Conservation (phyloP, 768 basidiomycete species). For the Suillus decipiens region DNA sequence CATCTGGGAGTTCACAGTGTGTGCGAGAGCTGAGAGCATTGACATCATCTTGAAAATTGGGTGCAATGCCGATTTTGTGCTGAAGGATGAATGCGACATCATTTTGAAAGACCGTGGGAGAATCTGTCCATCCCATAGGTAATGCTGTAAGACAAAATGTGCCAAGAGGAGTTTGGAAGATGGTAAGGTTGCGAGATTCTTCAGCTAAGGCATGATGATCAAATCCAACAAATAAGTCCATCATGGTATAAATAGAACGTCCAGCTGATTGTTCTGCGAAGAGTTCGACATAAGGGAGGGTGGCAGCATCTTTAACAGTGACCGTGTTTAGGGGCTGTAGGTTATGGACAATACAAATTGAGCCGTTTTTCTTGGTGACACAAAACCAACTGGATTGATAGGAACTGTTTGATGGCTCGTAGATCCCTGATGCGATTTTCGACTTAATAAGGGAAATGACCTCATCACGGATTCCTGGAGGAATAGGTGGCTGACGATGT, state of each 20-base stretch:
- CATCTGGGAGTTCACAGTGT: slow-evolving; percentile 20
- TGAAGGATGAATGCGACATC: slow-evolving; percentile 30
- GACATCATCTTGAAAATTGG: slow-evolving; percentile 28
- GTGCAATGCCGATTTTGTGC: slow-evolving; percentile 15
- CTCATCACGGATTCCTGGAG: too few species aligned
- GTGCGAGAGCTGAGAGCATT: slow-evolving; percentile 25
- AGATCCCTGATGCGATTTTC: too few species aligned
- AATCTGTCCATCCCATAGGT: slow-evolving; percentile 46
- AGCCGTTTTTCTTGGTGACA: slow-evolving; percentile 30
- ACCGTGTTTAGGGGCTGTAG: slow-evolving; percentile 23
- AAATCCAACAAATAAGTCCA: too few species aligned
- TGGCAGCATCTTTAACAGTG: slow-evolving; percentile 7
- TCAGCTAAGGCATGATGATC: too few species aligned
- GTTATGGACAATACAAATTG: slow-evolving; percentile 23
- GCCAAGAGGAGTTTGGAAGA: slow-evolving; percentile 12
- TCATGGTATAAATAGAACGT: too few species aligned
- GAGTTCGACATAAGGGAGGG: slow-evolving; percentile 16
- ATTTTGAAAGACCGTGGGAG: slow-evolving; percentile 40
- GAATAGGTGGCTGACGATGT: too few species aligned
- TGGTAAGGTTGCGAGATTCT: too few species aligned
- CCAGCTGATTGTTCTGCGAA: too few species aligned
- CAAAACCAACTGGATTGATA: slow-evolving; percentile 43
- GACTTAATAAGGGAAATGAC: too few species aligned
- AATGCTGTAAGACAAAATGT: slow-evolving; percentile 29
- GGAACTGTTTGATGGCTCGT: slow-evolving; percentile 37